Percentiles rank a stretch among this genome's conserved stretches.
Evolutionary conservation across 1,139 yeast genomes (phyloP).

Genomic region (Pichia sp.): DNA sequence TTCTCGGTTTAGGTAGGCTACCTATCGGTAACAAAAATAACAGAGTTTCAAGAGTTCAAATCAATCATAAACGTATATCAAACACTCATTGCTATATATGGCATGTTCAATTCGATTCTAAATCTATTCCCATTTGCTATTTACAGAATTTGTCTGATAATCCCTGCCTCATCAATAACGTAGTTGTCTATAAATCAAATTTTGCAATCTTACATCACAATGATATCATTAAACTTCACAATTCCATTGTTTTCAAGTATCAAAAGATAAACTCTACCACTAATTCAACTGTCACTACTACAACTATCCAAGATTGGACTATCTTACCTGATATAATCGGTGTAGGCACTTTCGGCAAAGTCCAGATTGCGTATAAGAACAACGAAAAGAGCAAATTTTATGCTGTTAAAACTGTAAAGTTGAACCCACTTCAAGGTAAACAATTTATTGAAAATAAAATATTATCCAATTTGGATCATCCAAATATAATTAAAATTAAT

Average conservation of each 20-base stretch:
- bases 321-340: conserved; percentile 43
- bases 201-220: conserved; percentile 36
- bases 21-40: conserved; percentile 47
- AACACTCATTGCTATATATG: conserved; percentile 24
- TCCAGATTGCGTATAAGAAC: conserved; percentile 27
- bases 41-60: conserved; percentile 10
- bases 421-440: conserved; percentile 24
- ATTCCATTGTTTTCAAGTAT: conserved; percentile 2
- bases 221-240: conserved; percentile 33
- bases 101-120: conserved; percentile 39
- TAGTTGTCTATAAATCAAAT: conserved; percentile 20
- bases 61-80: conserved; percentile 17
- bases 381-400: conserved; percentile 24
- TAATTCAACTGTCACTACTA: no score
- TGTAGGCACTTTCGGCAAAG: conserved; percentile 57
- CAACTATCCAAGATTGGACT: conserved; percentile 33
- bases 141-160: conserved; percentile 48
- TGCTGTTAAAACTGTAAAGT: conserved; percentile 46
- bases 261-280: no score
- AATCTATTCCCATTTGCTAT: conserved; percentile 42
- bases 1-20: conserved; percentile 53
- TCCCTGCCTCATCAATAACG: conserved; percentile 43
- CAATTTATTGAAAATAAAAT: conserved; percentile 37
- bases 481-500: conserved; percentile 73
- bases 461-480: conserved; percentile 60